These are phyloP conservation scores for Austroboletus eburneus DNA, from an alignment of 768 basidiomycete genomes.

Conservation along the genomic window DNA sequence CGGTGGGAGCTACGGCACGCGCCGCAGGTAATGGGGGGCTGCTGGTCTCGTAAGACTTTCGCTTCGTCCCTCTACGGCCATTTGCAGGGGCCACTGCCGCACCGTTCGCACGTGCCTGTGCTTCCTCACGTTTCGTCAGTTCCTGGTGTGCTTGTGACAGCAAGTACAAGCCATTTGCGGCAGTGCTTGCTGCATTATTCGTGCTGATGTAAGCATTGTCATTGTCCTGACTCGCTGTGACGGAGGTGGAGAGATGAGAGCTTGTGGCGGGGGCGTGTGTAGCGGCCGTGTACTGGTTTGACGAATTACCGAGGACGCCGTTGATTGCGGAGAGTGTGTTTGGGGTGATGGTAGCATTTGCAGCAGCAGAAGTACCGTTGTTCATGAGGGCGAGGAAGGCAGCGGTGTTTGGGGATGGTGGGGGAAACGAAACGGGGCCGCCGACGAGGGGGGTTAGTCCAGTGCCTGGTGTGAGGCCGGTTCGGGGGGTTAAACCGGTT, in stretches of 20 bases:
- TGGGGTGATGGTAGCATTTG: conserved; percentile 53
- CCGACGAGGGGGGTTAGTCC: conserved; percentile 80
- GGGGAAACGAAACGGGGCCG: conserved; percentile 72
- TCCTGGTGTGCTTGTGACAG: conserved; percentile 95
- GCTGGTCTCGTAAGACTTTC: conserved; percentile 56
- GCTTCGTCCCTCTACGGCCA: conserved; percentile 57
- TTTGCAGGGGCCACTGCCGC: conserved; percentile 29
- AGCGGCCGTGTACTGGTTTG: conserved; percentile 24
- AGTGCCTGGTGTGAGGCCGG: conserved; percentile 70
- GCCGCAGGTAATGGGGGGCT: conserved; percentile 30
- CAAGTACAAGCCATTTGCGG: conserved; percentile 91
- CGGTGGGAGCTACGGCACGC: conserved; percentile 23
- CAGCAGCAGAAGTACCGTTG: conserved; percentile 36
- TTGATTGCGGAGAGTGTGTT: conserved; percentile 61
- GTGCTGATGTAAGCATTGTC: conserved; percentile 38
- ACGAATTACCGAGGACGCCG: conserved; percentile 56
- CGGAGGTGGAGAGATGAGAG: conserved; percentile 34
- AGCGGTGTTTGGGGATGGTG: conserved; percentile 83
- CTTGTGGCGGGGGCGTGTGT: conserved; percentile 32
- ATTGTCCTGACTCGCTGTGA: conserved; percentile 33
- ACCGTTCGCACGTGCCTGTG: conserved; percentile 56
- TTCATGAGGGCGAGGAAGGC: conserved; percentile 93
- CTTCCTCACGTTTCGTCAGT: conserved; percentile 91
- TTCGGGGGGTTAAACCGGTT: conserved; percentile 83
- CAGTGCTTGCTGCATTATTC: conserved; percentile 58